Evolutionary conservation across 2,329 filamentous ascomycete species (phyloP).

Genomic region (Ophiognomonia clavigignenti-juglandacearum): DNA sequence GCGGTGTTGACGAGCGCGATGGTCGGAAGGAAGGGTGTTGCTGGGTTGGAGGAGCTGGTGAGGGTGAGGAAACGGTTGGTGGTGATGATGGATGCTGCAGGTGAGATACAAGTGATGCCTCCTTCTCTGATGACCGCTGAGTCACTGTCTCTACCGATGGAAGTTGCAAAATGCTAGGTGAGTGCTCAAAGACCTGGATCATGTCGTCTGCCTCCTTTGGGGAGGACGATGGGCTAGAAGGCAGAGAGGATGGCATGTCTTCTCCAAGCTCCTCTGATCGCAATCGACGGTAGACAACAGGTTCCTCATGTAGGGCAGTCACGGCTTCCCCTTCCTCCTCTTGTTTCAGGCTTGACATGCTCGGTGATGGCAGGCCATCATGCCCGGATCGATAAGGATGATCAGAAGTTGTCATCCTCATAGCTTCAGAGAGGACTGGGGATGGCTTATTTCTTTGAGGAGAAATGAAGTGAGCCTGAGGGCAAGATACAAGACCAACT

Average conservation of each 20-base stretch:
- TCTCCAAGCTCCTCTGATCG: not conserved
- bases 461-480: not conserved
- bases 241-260: not conserved
- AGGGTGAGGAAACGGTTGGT: too few species aligned
- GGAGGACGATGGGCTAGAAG: not conserved
- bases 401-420: not conserved
- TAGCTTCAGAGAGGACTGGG: not conserved
- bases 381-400: not conserved
- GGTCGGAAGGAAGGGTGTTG: not conserved
- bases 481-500: conserved; percentile 2
- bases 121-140: too few species aligned
- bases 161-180: too few species aligned
- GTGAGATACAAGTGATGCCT: too few species aligned
- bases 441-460: not conserved
- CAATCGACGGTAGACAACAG: not conserved
- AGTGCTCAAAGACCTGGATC: too few species aligned
- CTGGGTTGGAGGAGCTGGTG: not conserved
- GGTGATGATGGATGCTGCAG: too few species aligned
- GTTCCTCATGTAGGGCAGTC: not conserved
- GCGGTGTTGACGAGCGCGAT: not conserved
- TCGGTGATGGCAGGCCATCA: not conserved
- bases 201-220: too few species aligned
- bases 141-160: too few species aligned
- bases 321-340: not conserved
- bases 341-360: not conserved